These are phyloP conservation scores for Xylaria telfairii DNA, from an alignment of 495 filamentous ascomycete genomes.

Conservation along the genomic window DNA sequence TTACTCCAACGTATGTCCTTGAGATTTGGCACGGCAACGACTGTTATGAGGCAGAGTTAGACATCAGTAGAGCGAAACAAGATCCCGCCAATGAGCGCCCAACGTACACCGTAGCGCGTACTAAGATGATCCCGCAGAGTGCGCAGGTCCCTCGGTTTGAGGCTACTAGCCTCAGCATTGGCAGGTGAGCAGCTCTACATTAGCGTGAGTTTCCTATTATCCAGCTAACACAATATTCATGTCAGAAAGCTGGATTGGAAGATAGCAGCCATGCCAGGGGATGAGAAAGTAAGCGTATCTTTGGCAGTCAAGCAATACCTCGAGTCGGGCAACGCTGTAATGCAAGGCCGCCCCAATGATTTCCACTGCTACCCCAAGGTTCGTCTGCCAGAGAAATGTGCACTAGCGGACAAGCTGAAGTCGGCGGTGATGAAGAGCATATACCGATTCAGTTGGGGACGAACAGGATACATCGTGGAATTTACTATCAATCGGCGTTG, in stretches of 20 bases:
- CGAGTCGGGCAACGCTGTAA: slow-evolving; percentile 17
- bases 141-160: slow-evolving; percentile 38
- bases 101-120: slow-evolving; percentile 17
- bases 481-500: slow-evolving; percentile 63
- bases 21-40: slow-evolving; percentile 27
- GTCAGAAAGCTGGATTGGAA: slow-evolving; percentile 48
- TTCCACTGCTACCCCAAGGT: slow-evolving; percentile 33
- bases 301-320: slow-evolving; percentile 27
- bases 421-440: slow-evolving; percentile 58
- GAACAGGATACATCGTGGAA: slow-evolving; percentile 60
- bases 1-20: slow-evolving; percentile 32
- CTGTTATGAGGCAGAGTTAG: slow-evolving; percentile 28
- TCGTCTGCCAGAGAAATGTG: not conserved
- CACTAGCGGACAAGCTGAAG: slow-evolving; percentile 29
- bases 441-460: slow-evolving; percentile 53
- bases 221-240: not conserved
- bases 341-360: slow-evolving; percentile 28
- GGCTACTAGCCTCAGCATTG: slow-evolving; percentile 44
- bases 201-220: not conserved
- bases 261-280: slow-evolving; percentile 44
- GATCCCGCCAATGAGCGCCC: slow-evolving; percentile 7
- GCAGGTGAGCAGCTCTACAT: slow-evolving; percentile 41
- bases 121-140: slow-evolving; percentile 25
- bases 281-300: slow-evolving; percentile 33
- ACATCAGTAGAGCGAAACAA: slow-evolving; percentile 3